These are phyloP conservation scores for Botryosphaeria dothidea DNA, from an alignment of 2,329 filamentous ascomycete genomes.

Conservation along the genomic window DNA sequence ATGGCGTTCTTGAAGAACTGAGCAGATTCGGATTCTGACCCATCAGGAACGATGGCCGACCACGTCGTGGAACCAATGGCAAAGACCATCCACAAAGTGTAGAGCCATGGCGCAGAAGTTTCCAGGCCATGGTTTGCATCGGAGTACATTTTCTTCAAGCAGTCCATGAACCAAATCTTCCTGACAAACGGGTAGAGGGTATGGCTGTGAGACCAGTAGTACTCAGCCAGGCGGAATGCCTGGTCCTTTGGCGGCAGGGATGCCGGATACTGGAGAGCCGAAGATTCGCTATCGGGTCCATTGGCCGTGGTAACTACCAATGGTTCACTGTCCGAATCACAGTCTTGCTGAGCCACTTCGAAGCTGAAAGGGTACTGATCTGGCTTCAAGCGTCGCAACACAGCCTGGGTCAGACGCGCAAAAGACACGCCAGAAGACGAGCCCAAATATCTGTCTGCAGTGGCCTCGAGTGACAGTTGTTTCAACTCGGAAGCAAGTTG, in stretches of 20 bases:
- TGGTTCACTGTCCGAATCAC: background rate
- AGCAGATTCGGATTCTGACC: conserved; percentile 41
- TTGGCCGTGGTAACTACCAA: background rate
- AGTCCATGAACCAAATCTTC: conserved; percentile 36
- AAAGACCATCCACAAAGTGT: conserved; percentile 52
- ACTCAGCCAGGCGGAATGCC: conserved; percentile 27
- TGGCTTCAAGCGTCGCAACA: conserved; percentile 29
- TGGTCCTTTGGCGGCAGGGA: background rate
- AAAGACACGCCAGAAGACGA: conserved; percentile 49
- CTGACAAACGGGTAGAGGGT: conserved; percentile 49
- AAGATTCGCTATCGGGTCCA: background rate
- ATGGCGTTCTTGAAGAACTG: conserved; percentile 51
- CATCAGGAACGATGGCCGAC: conserved; percentile 39
- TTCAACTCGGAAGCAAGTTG: conserved; percentile 26
- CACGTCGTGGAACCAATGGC: conserved; percentile 50
- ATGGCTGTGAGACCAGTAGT: conserved; percentile 51
- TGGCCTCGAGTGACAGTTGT: conserved; percentile 42
- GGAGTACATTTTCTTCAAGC: conserved; percentile 26
- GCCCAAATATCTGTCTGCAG: conserved; percentile 47
- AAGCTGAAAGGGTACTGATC: conserved; percentile 23
- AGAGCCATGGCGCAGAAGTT: conserved; percentile 37
- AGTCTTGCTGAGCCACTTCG: background rate
- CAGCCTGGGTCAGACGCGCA: conserved; percentile 27
- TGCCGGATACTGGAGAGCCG: background rate
- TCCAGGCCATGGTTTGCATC: background rate